Evolutionary conservation across 2,329 filamentous ascomycete genomes (phyloP), one percentile per base, ranked within the genome.

Genomic region (Fusarium burgessii): DNA sequence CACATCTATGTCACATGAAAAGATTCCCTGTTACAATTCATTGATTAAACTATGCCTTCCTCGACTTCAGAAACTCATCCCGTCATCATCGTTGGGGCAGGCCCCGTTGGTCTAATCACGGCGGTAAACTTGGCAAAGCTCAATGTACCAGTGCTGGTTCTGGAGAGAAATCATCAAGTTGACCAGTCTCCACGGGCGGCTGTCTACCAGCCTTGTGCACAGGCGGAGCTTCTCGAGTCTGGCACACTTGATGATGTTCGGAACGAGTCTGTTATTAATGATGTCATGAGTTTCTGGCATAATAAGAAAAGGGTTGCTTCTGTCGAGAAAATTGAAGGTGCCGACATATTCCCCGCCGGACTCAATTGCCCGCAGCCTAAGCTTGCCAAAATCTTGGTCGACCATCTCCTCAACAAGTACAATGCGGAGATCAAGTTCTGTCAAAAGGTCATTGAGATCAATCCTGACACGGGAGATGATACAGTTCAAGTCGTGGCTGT

Each of bases 181-280:
- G 47, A 51, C 32, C 47, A 51, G 1, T 51, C 47, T 38, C 47
- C 47, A 2, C 47, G 47, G 17, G 47, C 47, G 5, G 47, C 47
- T 25, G 47, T 51, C 18, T 51, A 51, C 13, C 47, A 51, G 6
- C 47, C 47, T 36, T 51, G 47, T 36, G 47, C 47, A n/a, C 32
- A 51, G 13, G 47, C 47, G 1, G 47, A 51, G 17, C 47, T 51
- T 7, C 32, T 51, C 3, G 47, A 51, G 23, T 51, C 47, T 8
- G 32, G 47, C 5, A 51, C 32, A 15, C 47, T 51, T 5, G 47
- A 51, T 2, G 47, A 51, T 8, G 47, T 51, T 17, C 47, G 47
- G 17, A 51, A 38, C 13, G 47, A 51, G 5, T 51, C 47, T n/a
- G 47, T 51, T 15, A 32, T 51, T 17, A 51, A 51, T 51, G 32